Evolutionary conservation across 75 land plant species (phyloP).

Genomic region (Pinus albicaulis): DNA sequence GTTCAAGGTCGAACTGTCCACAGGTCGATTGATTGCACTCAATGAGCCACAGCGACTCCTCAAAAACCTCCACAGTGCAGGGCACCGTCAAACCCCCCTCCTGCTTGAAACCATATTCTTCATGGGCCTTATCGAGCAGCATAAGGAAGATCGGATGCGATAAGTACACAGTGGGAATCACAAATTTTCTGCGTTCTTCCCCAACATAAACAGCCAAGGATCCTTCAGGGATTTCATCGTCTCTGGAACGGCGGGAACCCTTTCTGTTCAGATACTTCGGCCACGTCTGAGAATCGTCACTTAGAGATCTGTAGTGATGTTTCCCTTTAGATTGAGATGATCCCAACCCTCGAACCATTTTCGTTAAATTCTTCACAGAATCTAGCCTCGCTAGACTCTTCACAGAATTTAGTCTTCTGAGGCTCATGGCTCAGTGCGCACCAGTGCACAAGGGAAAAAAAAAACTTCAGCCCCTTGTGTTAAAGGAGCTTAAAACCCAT

Average conservation of each 20-base stretch:
- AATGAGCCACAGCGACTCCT: slow-evolving; percentile 16
- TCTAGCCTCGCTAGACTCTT: too few relatives aligned
- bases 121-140: slow-evolving; percentile 50
- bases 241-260: neutral
- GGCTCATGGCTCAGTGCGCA: too few relatives aligned
- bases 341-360: neutral
- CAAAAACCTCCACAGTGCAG: slow-evolving; percentile 45
- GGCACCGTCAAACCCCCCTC: slow-evolving; percentile 42
- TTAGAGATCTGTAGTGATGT: neutral
- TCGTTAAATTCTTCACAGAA: neutral
- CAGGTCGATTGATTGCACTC: slow-evolving; percentile 13
- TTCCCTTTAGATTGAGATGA: neutral
- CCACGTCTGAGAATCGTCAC: neutral
- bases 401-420: too few relatives aligned
- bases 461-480: too few relatives aligned
- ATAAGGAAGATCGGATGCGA: slow-evolving; percentile 37
- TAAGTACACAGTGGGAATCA: slow-evolving; percentile 39
- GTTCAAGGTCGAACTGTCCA: neutral
- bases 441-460: too few relatives aligned
- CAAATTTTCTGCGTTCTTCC: slow-evolving; percentile 28
- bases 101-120: slow-evolving; percentile 60
- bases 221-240: slow-evolving; percentile 25
- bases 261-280: neutral
- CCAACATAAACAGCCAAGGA: slow-evolving; percentile 61
- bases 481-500: too few relatives aligned